Evolutionary conservation across 106 monocot genomes (phyloP), one percentile per base, ranked within the genome.

Genomic region (Allium sativum): DNA sequence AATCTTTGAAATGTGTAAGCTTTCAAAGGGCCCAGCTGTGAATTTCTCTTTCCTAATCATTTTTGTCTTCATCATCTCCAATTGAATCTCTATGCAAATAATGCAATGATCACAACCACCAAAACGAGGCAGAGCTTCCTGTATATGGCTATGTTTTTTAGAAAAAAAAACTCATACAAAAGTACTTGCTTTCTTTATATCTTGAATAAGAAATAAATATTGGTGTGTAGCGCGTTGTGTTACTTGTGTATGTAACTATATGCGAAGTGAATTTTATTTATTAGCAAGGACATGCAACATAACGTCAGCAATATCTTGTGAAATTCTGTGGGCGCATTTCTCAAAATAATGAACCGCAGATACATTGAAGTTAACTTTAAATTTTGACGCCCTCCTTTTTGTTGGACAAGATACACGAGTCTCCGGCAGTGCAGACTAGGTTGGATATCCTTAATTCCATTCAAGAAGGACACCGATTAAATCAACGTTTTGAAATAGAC

Each of bases 1-100:
- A 45, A 16, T 8, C 61, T 61, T 44, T 8, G 31, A 31, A 31
- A 31, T 31, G 61, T 44, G 61, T 12, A 58, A 58, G 58, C 40
- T 58, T 40, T 58, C 17, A 40, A 17, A 45, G 61, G 61, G 16
- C 43, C 61, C 61, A 31, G 31, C 5, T 61, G 18, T 17, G 18
- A 9, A 7, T 58, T 18, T 58, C 58, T 58, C 58, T 58, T 40
- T 45, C 45, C 4, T 43, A n/a, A 44, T 13, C 61, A 9, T 45
- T 8, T 61, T 45, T 61, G 61, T 61, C 61, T 44, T 61, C 44
- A 21, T 13, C 61, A 45, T 61, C 61, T 61, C 44, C 61, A 61
- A 44, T 61, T 61, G 60, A 0, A 44, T 59, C 59, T 59, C 59
- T 59, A 40, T 59, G 59, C 57, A 57, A 21, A 12, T 21, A 21